Base-by-base conservation (phyloP, 352 stramenopile genomes). In the Blastocystis sp. region DNA sequence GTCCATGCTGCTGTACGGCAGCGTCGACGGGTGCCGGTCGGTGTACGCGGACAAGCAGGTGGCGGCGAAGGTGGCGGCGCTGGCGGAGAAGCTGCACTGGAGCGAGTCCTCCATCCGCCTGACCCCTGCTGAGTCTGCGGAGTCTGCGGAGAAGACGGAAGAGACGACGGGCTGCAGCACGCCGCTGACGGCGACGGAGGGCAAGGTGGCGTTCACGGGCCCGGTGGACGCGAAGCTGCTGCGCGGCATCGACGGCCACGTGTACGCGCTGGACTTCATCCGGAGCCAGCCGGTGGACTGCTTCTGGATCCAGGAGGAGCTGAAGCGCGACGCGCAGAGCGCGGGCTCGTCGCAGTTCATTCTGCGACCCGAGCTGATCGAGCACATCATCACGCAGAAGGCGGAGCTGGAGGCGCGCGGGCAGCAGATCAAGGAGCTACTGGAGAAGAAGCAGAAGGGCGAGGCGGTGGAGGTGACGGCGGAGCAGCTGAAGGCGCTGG, bases 201-300 rank as follows among this genome's bases (percentile, higher is more conserved):
- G 40, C 23, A 45, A 56, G 23, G 65, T 87, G 23, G n/a, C 56
- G 4, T 87, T 87, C 43, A 19, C 67, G 62, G 77, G 77, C 21
- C 77, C 77, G 38, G 77, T 59, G 21, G 77, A 87, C 41, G 77
- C 48, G 2, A 74, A 76, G 62, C n/a, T 87, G n/a, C 9, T 87
- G 34, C 62, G 65, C 19, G 77, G 77, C 23, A n/a, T 74, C 4
- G 77, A 87, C 41, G 77, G 65, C 34, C 64, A 76, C 43, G 40
- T 87, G 28, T 87, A 87, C 43, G 65, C 40, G 19, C 17, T 87
- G 3, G 77, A 87, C 52, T 87, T 87, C 77, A 48, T 87, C 19
- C 77, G 77, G 2, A 48, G 28, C 11, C 77, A 87, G 65, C 77
- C 77, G 43, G 65, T 87, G 40, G 77, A 87, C 28, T 40, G 41